Evolutionary conservation across 148 eudicot species (phyloP).

Genomic region (Pouteria glomerata): DNA sequence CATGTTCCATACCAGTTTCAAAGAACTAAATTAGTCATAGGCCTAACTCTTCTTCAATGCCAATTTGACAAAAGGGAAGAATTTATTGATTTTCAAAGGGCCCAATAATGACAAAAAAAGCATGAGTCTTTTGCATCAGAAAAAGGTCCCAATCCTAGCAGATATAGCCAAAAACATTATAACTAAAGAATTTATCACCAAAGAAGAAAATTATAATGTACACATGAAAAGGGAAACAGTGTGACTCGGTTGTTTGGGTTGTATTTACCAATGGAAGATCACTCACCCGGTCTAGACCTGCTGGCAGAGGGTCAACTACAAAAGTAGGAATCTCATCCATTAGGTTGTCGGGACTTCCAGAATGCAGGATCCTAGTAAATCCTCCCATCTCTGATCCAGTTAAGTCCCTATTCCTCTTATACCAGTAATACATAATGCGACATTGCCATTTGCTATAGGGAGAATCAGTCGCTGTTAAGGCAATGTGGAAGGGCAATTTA

Average conservation of each 20-base stretch:
- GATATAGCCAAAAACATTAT: not conserved
- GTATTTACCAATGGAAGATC: constrained; percentile 49
- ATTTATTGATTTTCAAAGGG: not conserved
- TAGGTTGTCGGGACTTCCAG: constrained; percentile 73
- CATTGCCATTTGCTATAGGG: constrained; percentile 98
- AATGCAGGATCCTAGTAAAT: constrained; percentile 89
- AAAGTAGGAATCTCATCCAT: constrained; percentile 94
- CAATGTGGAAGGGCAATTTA: constrained; percentile 65
- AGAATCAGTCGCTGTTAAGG: constrained; percentile 93
- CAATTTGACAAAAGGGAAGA: not conserved
- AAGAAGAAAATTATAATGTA: constrained; percentile 1
- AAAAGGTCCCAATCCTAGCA: not conserved
- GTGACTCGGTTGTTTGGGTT: constrained; percentile 60
- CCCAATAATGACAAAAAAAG: not conserved
- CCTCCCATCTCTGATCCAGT: constrained; percentile 94
- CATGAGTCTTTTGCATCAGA: not conserved
- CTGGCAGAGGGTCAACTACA: constrained; percentile 87
- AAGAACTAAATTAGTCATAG: too few species aligned
- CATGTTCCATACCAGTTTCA: too few species aligned
- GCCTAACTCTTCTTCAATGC: too few species aligned
- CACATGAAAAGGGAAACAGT: not conserved
- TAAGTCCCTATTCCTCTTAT: constrained; percentile 64
- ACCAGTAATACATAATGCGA: constrained; percentile 98
- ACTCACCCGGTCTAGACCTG: constrained; percentile 90
- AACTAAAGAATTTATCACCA: not conserved